A percentile compares a stretch with the other conserved stretches of the same genome.
phyloP scores from a whole-genome alignment of 805 yeast genomes.

The Starmera dryadoides region DNA sequence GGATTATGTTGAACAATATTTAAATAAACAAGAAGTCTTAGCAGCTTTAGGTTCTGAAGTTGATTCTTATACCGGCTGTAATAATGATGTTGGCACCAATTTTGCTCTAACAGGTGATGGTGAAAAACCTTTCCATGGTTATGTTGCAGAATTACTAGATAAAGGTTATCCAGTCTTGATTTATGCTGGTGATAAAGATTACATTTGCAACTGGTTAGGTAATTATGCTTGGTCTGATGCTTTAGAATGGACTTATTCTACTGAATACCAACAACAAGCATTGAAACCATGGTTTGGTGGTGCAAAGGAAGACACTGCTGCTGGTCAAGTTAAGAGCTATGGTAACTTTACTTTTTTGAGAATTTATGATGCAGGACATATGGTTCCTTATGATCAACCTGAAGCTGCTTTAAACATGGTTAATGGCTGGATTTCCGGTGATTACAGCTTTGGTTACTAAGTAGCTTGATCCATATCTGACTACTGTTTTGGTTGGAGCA shows the following conservation, averaged over 20 bases:
- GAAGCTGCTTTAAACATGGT: conserved; percentile 62
- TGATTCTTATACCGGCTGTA: conserved; percentile 60
- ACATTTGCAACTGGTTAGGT: conserved; percentile 90
- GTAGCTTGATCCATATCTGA: too few species aligned
- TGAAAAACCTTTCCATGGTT: conserved; percentile 75
- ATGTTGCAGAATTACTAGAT: conserved; percentile 62
- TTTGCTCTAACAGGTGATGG: conserved; percentile 79
- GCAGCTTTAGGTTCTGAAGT: conserved; percentile 82
- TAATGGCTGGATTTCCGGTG: conserved; percentile 66
- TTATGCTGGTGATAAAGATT: conserved; percentile 94
- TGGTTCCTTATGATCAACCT: conserved; percentile 90
- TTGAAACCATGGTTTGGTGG: conserved; percentile 34
- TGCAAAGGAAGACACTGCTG: conserved; percentile 7
- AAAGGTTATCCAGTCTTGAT: conserved; percentile 70
- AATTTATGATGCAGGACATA: conserved; percentile 79
- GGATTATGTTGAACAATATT: conserved; percentile 61
- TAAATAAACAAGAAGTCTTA: conserved; percentile 68
- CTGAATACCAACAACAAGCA: conserved; percentile 35
- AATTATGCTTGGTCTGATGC: conserved; percentile 75
- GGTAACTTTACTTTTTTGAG: conserved; percentile 71
- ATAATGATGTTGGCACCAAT: conserved; percentile 55
- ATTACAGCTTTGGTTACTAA: conserved; percentile 13
- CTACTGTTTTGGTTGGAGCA: too few species aligned
- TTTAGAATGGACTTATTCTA: conserved; percentile 56
- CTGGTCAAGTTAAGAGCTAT: conserved; percentile 70